A percentile compares a stretch with the other conserved stretches of the same genome.
These are phyloP conservation scores for Candida morakotiae DNA, from an alignment of 805 yeast genomes.

Conservation along the genomic window DNA sequence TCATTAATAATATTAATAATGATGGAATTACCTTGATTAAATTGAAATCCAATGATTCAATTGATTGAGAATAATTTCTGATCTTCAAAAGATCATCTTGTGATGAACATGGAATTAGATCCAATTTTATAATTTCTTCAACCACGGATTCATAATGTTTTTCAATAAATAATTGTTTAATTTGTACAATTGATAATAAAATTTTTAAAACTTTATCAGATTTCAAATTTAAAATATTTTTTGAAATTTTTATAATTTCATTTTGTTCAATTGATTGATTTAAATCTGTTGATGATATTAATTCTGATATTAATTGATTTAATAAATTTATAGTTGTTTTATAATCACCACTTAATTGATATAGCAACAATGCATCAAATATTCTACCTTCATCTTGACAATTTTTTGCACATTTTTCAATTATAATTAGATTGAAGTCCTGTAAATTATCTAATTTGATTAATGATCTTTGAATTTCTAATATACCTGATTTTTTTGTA, in stretches of 20 bases:
- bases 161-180: conserved; percentile 55
- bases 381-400: conserved; percentile 91
- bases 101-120: conserved; percentile 57
- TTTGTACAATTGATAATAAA: conserved; percentile 62
- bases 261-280: conserved; percentile 49
- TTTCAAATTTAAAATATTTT: conserved; percentile 40
- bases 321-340: conserved; percentile 73
- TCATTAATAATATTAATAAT: conserved; percentile 76
- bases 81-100: conserved; percentile 51
- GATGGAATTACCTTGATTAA: conserved; percentile 78
- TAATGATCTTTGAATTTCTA: conserved; percentile 71
- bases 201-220: conserved; percentile 13
- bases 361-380: conserved; percentile 78
- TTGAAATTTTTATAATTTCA: conserved; percentile 39
- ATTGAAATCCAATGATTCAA: conserved; percentile 62
- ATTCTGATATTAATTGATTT: conserved; percentile 75
- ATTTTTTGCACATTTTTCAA: conserved; percentile 78
- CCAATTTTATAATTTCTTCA: conserved; percentile 51
- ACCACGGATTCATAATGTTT: conserved; percentile 60
- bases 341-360: conserved; percentile 85
- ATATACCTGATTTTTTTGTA: conserved; percentile 71
- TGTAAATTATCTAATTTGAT: conserved; percentile 55
- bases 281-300: conserved; percentile 65
- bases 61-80: conserved; percentile 58
- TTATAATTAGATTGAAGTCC: conserved; percentile 63